Base-by-base conservation (phyloP, 2,329 filamentous ascomycete genomes). In the Alternaria postmessia region DNA sequence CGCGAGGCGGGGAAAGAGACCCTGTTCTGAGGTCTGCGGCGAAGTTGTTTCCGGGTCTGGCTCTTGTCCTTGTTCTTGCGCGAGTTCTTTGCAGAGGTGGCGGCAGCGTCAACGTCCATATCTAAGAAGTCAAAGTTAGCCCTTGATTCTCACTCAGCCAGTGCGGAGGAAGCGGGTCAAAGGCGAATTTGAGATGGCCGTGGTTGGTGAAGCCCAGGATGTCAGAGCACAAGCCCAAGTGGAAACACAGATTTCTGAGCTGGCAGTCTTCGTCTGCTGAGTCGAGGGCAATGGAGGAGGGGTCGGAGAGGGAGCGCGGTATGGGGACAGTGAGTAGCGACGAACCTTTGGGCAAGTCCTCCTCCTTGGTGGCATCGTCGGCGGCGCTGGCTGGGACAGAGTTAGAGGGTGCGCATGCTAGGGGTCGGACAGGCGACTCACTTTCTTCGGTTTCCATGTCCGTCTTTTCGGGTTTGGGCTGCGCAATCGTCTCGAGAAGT, bases 401-500 rank as follows among this genome's bases (percentile, higher is more conserved):
- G 43, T 65, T 42, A 64, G 60, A 22, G 30, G 28, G 38, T 34
- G 39, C 36, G 24, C 24, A 32, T 34, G 20, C 9, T 16, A 8
- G n/a, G 41, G 8, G 30, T 18, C 6, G 28, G 55, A 26, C 24
- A 52, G 24, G 49, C 43, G 36, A 55, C 54, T 56, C 64, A 77
- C 75, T 69, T 64, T 81, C 82, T 53, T 80, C 78, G 61, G 81
- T 81, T 42, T 84, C 81, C 69, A 84, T 82, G 43, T 82, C 78
- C 56, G 79, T 78, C 62, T 69, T 75, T 55, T 78, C 74, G 51
- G 91, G 89, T 78, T 91, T 93, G 61, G 92, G 89, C 75, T 93
- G 89, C 58, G 89, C 85, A 47, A 91, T 91, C 70, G 96, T 79
- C 77, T 94, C 93, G 73, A 94, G 84, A 61, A 97, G 84, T 81